A percentile compares a stretch with the other conserved stretches of the same genome.
Evolutionary conservation across 2,329 filamentous ascomycete genomes (phyloP).

Genomic region (Teratosphaeria destructans): DNA sequence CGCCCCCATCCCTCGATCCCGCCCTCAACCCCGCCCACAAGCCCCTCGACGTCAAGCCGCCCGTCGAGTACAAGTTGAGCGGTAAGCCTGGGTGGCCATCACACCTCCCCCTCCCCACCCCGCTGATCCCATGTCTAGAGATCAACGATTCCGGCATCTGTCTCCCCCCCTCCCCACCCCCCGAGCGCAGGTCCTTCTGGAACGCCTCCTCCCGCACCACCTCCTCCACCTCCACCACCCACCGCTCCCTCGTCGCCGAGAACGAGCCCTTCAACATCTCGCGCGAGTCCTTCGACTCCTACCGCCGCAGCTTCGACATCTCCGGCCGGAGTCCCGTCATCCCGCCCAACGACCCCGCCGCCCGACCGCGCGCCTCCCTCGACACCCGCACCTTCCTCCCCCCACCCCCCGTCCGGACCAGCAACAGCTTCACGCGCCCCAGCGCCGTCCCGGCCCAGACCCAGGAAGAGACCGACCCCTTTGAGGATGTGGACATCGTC

Average conservation of each 20-base stretch:
- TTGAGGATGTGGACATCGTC: conserved; percentile 75
- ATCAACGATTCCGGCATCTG: conserved; percentile 95
- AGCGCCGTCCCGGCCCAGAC: conserved; percentile 20
- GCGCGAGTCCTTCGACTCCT: conserved; percentile 92
- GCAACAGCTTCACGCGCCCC: conserved; percentile 22
- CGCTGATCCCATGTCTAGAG: conserved; percentile 44
- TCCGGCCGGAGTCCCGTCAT: conserved; percentile 72
- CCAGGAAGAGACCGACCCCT: conserved; percentile 46
- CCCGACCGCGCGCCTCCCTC: conserved; percentile 62
- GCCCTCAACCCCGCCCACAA: conserved; percentile 13
- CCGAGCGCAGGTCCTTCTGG: conserved; percentile 63
- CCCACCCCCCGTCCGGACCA: conserved; percentile 33
- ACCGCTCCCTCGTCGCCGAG: conserved; percentile 52
- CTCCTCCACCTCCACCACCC: conserved; percentile 34
- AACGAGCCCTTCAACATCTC: conserved; percentile 93
- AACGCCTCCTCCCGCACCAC: conserved; percentile 40
- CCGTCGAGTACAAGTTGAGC: conserved; percentile 43
- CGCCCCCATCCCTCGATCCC: conserved; percentile 5
- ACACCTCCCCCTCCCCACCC: not conserved
- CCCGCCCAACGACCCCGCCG: conserved; percentile 38
- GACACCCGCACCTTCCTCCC: conserved; percentile 51
- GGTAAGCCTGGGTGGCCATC: conserved; percentile 23
- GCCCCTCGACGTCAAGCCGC: conserved; percentile 34
- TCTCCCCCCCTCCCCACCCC: conserved; percentile 79
- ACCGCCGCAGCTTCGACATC: conserved; percentile 91